phyloP scores from a whole-genome alignment of 768 basidiomycete genomes.

The Nidula microcarpa region DNA sequence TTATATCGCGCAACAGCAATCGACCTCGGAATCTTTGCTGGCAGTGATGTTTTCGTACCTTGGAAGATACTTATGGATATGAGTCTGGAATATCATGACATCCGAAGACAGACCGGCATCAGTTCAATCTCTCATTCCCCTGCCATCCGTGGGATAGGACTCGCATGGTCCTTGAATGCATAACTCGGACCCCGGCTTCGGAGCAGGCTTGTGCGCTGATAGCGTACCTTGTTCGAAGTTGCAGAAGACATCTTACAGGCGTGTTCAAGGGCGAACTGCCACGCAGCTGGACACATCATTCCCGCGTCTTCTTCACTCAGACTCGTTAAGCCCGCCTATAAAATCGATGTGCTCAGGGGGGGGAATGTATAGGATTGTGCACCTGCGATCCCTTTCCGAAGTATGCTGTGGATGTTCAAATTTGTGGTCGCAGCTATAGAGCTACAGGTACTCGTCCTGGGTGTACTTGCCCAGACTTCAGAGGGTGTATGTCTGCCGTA shows the following conservation, averaged over 20 bases:
- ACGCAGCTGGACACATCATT: slow-evolving; percentile 17
- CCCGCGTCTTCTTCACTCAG: slow-evolving; percentile 8
- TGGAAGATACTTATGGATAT: too few species aligned
- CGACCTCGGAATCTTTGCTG: too few species aligned
- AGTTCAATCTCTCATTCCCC: slow-evolving; percentile 2
- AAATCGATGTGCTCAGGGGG: background rate
- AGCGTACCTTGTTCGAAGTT: slow-evolving; percentile 18
- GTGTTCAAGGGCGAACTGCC: slow-evolving; percentile 25
- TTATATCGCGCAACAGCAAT: too few species aligned
- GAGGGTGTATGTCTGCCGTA: slow-evolving; percentile 36
- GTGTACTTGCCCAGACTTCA: slow-evolving; percentile 27
- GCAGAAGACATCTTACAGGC: slow-evolving; percentile 11
- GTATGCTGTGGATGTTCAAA: slow-evolving; percentile 19
- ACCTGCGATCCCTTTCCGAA: slow-evolving; percentile 2
- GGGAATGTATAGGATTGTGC: too few species aligned
- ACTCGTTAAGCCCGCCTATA: background rate
- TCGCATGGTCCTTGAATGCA: slow-evolving; percentile 3
- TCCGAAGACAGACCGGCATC: background rate
- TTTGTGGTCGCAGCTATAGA: slow-evolving; percentile 16
- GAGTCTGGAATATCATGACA: too few species aligned
- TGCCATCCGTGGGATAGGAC: slow-evolving; percentile 10
- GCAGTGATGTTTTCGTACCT: too few species aligned
- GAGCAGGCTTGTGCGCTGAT: slow-evolving; percentile 10
- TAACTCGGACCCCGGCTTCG: background rate
- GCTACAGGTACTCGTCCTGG: slow-evolving; percentile 6